These are phyloP conservation scores for Curvularia sp. DNA, from an alignment of 2,329 filamentous ascomycete species.

Conservation along the genomic window DNA sequence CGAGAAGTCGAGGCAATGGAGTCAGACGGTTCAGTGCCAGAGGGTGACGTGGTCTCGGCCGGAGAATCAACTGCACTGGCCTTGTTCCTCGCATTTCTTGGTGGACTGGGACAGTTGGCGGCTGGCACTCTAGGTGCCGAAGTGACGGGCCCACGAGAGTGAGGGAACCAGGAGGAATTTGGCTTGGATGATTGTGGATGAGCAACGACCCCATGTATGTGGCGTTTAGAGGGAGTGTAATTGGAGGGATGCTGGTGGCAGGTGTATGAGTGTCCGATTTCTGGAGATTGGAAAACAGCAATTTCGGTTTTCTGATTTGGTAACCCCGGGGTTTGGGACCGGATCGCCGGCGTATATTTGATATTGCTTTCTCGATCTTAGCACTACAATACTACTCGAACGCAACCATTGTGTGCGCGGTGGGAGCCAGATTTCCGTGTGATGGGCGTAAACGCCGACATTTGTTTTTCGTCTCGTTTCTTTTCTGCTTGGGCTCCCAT, in stretches of 20 bases:
- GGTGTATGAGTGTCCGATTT: conserved; percentile 2
- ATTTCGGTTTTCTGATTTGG: conserved; percentile 2
- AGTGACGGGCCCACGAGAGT: conserved; percentile 35
- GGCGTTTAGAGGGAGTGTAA: conserved; percentile 3
- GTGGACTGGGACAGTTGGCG: conserved; percentile 46
- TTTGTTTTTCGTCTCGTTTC: background rate
- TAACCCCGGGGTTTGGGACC: conserved; percentile 4
- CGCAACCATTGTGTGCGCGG: background rate
- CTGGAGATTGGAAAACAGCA: conserved; percentile 1
- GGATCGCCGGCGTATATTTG: conserved; percentile 6
- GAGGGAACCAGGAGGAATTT: background rate
- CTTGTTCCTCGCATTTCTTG: conserved; percentile 44
- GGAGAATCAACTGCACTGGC: conserved; percentile 48
- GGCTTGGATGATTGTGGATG: background rate
- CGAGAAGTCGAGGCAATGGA: conserved; percentile 39
- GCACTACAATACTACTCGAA: background rate
- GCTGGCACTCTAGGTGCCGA: conserved; percentile 48
- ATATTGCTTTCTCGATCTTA: conserved; percentile 10
- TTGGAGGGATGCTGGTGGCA: background rate
- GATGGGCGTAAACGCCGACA: background rate
- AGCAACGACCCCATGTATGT: conserved; percentile 1
- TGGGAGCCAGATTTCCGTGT: background rate
- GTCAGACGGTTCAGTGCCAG: conserved; percentile 35
- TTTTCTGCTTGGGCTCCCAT: conserved; percentile 4
- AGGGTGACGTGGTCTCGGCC: conserved; percentile 41